Evolutionary conservation across 2,329 filamentous ascomycete genomes (phyloP).

Genomic region (Dryadomyces sulphureus): DNA sequence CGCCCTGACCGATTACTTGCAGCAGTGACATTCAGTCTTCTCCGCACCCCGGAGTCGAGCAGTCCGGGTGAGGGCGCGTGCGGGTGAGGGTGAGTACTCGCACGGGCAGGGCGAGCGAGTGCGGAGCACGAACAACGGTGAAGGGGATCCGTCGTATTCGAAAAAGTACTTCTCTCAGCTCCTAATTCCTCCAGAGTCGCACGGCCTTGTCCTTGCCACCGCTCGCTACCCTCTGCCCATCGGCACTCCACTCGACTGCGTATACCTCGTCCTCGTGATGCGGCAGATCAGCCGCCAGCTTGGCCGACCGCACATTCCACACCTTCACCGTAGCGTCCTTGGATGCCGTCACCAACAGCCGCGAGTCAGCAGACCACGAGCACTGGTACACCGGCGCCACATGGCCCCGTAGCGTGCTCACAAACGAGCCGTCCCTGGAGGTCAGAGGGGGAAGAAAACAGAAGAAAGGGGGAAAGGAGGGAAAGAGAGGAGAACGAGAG

Average conservation of each 20-base stretch:
- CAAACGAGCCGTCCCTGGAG: slow-evolving; percentile 53
- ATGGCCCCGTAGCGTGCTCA: slow-evolving; percentile 77
- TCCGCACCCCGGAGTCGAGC: too few species aligned
- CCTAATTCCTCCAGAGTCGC: slow-evolving; percentile 48
- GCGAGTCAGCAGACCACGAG: slow-evolving; percentile 80
- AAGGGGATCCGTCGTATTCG: background rate
- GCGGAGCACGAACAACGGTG: too few species aligned
- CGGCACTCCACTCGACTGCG: slow-evolving; percentile 87
- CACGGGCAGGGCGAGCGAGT: too few species aligned
- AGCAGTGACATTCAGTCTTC: background rate
- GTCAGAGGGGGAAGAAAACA: background rate
- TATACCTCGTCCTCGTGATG: slow-evolving; percentile 90
- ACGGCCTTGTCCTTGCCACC: slow-evolving; percentile 84
- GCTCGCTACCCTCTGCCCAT: slow-evolving; percentile 77
- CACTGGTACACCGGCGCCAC: slow-evolving; percentile 84
- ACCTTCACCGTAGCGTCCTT: slow-evolving; percentile 92
- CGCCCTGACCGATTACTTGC: background rate
- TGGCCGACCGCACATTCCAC: slow-evolving; percentile 80
- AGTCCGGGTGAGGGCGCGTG: too few species aligned
- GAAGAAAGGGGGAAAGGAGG: background rate
- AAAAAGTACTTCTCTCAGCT: background rate
- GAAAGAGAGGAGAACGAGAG: background rate
- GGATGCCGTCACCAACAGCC: slow-evolving; percentile 73
- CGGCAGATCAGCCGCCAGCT: slow-evolving; percentile 66
- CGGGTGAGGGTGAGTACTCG: too few species aligned